Evolutionary conservation across 352 stramenopile species (phyloP).

Genomic region (Lagenidium giganteum): DNA sequence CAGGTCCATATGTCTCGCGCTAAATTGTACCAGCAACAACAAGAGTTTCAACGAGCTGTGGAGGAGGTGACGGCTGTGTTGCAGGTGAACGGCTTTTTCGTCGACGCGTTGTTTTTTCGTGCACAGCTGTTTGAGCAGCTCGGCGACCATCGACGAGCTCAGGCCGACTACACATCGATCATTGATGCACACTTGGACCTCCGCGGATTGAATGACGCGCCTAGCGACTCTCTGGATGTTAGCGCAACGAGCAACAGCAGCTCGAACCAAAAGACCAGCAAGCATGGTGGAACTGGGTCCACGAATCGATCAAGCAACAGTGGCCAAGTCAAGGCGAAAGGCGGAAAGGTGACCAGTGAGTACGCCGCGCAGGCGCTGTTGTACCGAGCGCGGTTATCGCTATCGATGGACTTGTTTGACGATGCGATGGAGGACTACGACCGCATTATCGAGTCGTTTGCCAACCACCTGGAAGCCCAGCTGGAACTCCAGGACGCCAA

Average conservation of each 20-base stretch:
- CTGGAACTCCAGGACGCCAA: constrained; percentile 56
- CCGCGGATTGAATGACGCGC: too few species aligned
- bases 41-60: constrained; percentile 34
- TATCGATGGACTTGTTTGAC: constrained; percentile 46
- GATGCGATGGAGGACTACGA: constrained; percentile 55
- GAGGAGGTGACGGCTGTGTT: constrained; percentile 51
- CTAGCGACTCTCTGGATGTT: too few species aligned
- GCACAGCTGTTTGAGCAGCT: constrained; percentile 45
- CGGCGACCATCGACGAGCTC: constrained; percentile 27
- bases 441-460: constrained; percentile 45
- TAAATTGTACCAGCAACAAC: constrained; percentile 40
- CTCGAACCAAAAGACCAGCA: too few species aligned
- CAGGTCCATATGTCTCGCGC: constrained; percentile 52
- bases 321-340: constrained; percentile 2
- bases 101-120: constrained; percentile 65
- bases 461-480: constrained; percentile 79
- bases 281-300: too few species aligned
- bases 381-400: constrained; percentile 39
- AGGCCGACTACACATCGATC: constrained; percentile 63
- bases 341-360: constrained; percentile 47
- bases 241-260: too few species aligned
- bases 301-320: too few species aligned
- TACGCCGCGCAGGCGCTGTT: constrained; percentile 47
- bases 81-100: constrained; percentile 58
- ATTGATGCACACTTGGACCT: constrained; percentile 59